Conservation (phyloP, 2,329 filamentous ascomycete genomes). For the Verticillium zaregamsianum region DNA sequence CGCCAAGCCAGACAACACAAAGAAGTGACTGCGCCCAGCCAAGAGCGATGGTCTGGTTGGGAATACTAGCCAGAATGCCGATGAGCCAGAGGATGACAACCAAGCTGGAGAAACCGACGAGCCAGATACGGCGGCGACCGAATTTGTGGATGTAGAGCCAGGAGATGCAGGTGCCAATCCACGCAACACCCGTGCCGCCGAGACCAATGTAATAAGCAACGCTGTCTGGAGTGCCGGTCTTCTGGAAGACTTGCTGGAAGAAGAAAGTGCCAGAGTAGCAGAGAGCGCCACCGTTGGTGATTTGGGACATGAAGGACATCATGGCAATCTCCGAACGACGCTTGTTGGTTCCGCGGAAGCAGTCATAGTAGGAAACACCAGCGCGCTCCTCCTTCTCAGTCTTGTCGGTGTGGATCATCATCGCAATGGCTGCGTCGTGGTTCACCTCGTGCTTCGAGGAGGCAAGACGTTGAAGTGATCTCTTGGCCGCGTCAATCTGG, state of each 20-base stretch:
- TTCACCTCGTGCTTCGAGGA: slow-evolving; percentile 25
- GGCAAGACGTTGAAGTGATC: slow-evolving; percentile 25
- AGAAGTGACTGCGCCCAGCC: slow-evolving; percentile 36
- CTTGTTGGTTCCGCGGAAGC: slow-evolving; percentile 42
- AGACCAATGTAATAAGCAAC: slow-evolving; percentile 37
- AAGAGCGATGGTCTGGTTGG: slow-evolving; percentile 27
- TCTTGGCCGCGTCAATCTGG: slow-evolving; percentile 25
- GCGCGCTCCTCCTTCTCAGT: slow-evolving; percentile 35
- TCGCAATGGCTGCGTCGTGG: slow-evolving; percentile 30
- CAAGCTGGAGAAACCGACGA: slow-evolving; percentile 33
- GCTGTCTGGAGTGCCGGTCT: slow-evolving; percentile 33
- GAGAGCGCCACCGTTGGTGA: slow-evolving; percentile 33
- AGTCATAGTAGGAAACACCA: slow-evolving; percentile 38
- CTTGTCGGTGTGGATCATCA: slow-evolving; percentile 41
- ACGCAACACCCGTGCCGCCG: slow-evolving; percentile 37
- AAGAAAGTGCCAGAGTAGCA: slow-evolving; percentile 41
- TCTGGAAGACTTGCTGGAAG: slow-evolving; percentile 37
- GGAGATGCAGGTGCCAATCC: slow-evolving; percentile 36
- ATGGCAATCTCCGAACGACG: slow-evolving; percentile 41
- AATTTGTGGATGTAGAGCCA: slow-evolving; percentile 37
- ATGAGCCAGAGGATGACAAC: slow-evolving; percentile 36
- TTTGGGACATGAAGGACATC: slow-evolving; percentile 36
- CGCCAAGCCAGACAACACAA: slow-evolving; percentile 38
- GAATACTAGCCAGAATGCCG: slow-evolving; percentile 33
- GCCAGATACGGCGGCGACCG: slow-evolving; percentile 38